These are phyloP conservation scores for Psidium friedrichsthalianum DNA, from an alignment of 345 rosid genomes.

Conservation along the genomic window DNA sequence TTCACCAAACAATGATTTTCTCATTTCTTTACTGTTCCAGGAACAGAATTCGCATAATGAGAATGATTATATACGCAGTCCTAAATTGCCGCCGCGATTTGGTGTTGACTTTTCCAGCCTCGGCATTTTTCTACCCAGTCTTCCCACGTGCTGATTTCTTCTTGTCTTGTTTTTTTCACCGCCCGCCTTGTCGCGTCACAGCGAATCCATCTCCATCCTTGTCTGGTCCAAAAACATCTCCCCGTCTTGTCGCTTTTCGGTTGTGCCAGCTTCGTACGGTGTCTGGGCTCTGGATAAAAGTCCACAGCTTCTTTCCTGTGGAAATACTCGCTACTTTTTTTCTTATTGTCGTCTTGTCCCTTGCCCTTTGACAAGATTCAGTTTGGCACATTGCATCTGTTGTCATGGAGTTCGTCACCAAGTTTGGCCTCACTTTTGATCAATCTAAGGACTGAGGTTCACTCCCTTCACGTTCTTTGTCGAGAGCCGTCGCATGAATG, in stretches of 20 bases:
- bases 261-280: background rate
- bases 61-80: too few species aligned
- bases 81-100: too few species aligned
- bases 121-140: too few species aligned
- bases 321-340: background rate
- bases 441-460: background rate
- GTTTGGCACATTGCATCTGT: background rate
- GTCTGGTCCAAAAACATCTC: too few species aligned
- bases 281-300: background rate
- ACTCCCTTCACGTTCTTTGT: background rate
- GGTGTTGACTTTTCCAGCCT: too few species aligned
- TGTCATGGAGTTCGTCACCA: background rate
- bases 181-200: too few species aligned
- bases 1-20: too few species aligned
- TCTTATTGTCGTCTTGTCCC: background rate
- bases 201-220: background rate
- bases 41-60: too few species aligned
- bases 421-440: background rate
- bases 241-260: too few species aligned
- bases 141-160: too few species aligned
- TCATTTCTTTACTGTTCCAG: too few species aligned
- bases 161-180: too few species aligned
- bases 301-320: background rate
- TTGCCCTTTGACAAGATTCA: background rate
- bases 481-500: background rate